These are phyloP conservation scores for Heterobasidion annosum DNA, from an alignment of 1,284 basidiomycete genomes.

Conservation along the genomic window DNA sequence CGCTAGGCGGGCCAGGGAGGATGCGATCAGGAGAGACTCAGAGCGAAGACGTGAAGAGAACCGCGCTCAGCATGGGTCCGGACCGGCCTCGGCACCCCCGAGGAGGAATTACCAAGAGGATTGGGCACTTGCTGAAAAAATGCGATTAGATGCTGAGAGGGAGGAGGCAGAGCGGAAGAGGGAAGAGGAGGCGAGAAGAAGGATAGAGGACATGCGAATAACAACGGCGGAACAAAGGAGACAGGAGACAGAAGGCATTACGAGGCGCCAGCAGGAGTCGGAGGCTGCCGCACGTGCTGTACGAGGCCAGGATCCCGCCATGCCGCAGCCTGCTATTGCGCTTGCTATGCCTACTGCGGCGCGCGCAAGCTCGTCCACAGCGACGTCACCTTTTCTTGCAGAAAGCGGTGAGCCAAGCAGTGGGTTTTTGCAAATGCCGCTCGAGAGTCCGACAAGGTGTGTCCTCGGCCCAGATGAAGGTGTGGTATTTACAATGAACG, in stretches of 20 bases:
- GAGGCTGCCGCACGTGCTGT: constrained; percentile 25
- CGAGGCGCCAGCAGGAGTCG: constrained; percentile 36
- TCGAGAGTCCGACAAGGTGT: constrained; percentile 34
- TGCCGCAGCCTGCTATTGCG: constrained; percentile 19
- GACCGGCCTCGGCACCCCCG: background rate
- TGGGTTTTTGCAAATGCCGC: constrained; percentile 24
- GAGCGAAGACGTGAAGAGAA: background rate
- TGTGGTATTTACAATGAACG: background rate
- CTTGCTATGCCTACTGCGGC: constrained; percentile 13
- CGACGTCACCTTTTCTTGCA: constrained; percentile 14
- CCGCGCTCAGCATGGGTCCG: background rate
- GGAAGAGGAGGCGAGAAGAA: constrained; percentile 19
- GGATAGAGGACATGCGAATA: constrained; percentile 1
- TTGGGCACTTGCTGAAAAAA: constrained; percentile 4
- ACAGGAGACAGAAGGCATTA: constrained; percentile 37
- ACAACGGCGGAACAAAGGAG: constrained; percentile 19
- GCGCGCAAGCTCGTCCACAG: constrained; percentile 12
- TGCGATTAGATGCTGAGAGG: constrained; percentile 7
- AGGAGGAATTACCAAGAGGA: constrained; percentile 1
- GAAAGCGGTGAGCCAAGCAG: constrained; percentile 15
- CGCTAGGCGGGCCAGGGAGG: constrained; percentile 28
- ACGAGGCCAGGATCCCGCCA: constrained; percentile 14
- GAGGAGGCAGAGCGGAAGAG: constrained; percentile 17
- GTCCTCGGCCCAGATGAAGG: constrained; percentile 8
- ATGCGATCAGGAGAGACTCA: constrained; percentile 23